phyloP scores from a whole-genome alignment of 805 yeast species.

The Saccharomycopsis selenospora region DNA sequence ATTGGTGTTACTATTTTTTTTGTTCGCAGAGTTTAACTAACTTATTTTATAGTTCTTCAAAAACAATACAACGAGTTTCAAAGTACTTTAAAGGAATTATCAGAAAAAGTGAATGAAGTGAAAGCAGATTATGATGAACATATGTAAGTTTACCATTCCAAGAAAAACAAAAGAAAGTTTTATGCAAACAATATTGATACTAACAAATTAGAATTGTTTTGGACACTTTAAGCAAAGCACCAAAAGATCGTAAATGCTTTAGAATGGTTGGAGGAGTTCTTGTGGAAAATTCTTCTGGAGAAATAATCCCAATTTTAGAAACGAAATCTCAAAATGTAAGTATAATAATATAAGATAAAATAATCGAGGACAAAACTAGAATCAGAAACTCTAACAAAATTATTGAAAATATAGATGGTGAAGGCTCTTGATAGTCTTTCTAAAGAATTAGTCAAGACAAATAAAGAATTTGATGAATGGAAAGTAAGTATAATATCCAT shows the following conservation, averaged over 20 bases:
- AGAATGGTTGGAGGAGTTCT: conserved; percentile 93
- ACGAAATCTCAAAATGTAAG: conserved; percentile 45
- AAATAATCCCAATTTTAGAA: conserved; percentile 56
- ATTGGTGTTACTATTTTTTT: background rate
- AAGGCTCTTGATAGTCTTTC: conserved; percentile 31
- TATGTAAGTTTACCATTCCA: conserved; percentile 8
- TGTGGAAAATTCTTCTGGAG: conserved; percentile 74
- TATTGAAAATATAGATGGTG: conserved; percentile 22
- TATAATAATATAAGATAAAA: background rate
- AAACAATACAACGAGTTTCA: conserved; percentile 46
- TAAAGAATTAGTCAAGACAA: conserved; percentile 29
- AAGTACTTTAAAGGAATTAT: conserved; percentile 38
- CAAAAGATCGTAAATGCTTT: conserved; percentile 66
- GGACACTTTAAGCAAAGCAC: conserved; percentile 45
- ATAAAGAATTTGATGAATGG: conserved; percentile 39
- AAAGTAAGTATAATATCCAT: conserved; percentile 25
- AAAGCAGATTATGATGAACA: conserved; percentile 41
- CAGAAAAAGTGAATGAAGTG: conserved; percentile 40
- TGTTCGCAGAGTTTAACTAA: conserved; percentile 10
- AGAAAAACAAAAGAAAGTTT: conserved; percentile 29
- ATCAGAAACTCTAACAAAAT: background rate
- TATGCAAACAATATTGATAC: conserved; percentile 38
- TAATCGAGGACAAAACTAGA: background rate
- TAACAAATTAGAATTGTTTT: conserved; percentile 50
- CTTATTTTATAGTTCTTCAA: conserved; percentile 33